Evolutionary conservation across 2,329 filamentous ascomycete species (phyloP).

Genomic region (Exophiala calicioides): DNA sequence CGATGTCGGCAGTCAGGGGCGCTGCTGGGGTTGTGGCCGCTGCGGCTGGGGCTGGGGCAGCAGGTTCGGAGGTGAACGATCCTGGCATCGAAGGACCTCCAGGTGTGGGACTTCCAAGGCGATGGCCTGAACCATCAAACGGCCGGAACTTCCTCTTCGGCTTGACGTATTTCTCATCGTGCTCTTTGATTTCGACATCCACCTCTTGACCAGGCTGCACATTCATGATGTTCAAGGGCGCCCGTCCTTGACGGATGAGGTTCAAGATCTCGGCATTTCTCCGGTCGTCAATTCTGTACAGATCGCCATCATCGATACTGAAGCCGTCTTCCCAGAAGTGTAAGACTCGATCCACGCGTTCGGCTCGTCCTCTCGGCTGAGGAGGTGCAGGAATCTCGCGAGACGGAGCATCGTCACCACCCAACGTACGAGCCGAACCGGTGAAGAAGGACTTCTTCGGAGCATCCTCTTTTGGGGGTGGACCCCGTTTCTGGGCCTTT

Average conservation of each 20-base stretch:
- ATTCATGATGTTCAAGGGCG: constrained; percentile 63
- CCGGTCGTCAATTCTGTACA: constrained; percentile 64
- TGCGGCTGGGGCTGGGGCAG: constrained; percentile 38
- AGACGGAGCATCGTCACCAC: constrained; percentile 64
- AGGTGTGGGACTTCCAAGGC: constrained; percentile 65
- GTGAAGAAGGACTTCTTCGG: constrained; percentile 52
- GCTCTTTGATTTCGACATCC: constrained; percentile 65
- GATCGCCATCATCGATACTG: constrained; percentile 65
- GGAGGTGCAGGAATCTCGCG: constrained; percentile 56
- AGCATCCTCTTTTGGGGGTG: constrained; percentile 24
- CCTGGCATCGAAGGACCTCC: constrained; percentile 40
- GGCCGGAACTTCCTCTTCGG: constrained; percentile 67
- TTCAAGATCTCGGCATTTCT: constrained; percentile 62
- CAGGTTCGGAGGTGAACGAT: constrained; percentile 31
- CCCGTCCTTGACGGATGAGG: constrained; percentile 64
- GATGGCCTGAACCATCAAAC: constrained; percentile 61
- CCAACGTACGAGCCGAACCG: constrained; percentile 64
- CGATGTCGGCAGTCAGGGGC: constrained; percentile 50
- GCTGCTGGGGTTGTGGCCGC: constrained; percentile 32
- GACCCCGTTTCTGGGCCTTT: constrained; percentile 43
- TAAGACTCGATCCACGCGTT: constrained; percentile 59
- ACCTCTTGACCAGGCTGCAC: constrained; percentile 64
- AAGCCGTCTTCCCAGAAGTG: constrained; percentile 68
- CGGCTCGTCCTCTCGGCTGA: constrained; percentile 42
- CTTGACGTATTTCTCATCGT: constrained; percentile 60